Evolutionary conservation across 768 basidiomycete genomes (phyloP).

Genomic region (Boletus barrowsii): DNA sequence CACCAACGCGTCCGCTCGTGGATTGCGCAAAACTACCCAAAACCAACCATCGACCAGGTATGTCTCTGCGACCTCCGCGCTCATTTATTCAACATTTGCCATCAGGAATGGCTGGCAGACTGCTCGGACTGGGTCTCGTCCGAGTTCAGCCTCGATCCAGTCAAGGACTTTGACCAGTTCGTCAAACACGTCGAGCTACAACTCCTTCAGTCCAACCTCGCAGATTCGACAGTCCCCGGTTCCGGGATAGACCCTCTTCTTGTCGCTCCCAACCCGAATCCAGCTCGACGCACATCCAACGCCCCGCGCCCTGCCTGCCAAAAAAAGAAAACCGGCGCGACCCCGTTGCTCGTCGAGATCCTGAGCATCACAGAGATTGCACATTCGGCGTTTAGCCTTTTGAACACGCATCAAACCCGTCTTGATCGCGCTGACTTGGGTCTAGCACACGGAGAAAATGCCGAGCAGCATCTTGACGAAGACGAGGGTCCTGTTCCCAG

Average conservation of each 20-base stretch:
- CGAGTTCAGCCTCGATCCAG: conserved; percentile 46
- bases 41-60: conserved; percentile 63
- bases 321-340: conserved; percentile 31
- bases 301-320: conserved; percentile 5
- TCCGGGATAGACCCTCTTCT: conserved; percentile 53
- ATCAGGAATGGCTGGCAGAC: conserved; percentile 71
- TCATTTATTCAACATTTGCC: neutral
- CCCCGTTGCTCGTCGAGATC: conserved; percentile 72
- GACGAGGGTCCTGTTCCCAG: conserved; percentile 76
- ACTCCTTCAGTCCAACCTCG: conserved; percentile 67
- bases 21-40: conserved; percentile 54
- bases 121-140: conserved; percentile 64
- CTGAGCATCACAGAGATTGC: conserved; percentile 79
- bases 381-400: conserved; percentile 75
- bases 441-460: conserved; percentile 35
- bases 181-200: conserved; percentile 57
- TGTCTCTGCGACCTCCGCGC: conserved; percentile 6
- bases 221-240: conserved; percentile 65
- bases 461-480: conserved; percentile 47
- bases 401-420: conserved; percentile 65
- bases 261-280: conserved; percentile 10
- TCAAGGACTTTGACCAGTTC: conserved; percentile 48
- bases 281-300: conserved; percentile 4
- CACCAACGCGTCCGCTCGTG: conserved; percentile 43
- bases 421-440: conserved; percentile 54